Evolutionary conservation across 2,329 filamentous ascomycete genomes (phyloP), one percentile per base, ranked within the genome.

Genomic region (Ophiostoma pallidulum): DNA sequence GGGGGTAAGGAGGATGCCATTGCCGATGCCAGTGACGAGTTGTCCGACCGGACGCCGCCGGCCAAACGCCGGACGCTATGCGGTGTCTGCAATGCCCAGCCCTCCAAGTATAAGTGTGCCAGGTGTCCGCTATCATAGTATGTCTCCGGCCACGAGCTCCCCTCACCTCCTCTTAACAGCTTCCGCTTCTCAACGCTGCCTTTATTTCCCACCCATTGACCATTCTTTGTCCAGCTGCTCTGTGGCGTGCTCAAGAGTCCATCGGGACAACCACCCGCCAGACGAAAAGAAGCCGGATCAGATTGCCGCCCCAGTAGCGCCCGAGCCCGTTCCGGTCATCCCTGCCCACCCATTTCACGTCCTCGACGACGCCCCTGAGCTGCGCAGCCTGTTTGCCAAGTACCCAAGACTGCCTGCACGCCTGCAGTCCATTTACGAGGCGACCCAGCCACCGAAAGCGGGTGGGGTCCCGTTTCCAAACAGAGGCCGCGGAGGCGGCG

Each of bases 81-180:
- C 55, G 69, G 70, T 5, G 65, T 80, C 28, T 83, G 79, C 59
- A 59, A 71, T 24, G 57, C 61, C 29, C 68, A 68, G 4, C 64
- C 70, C 18, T 68, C 68, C 26, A 82, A 78, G 60, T 83, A 83
- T 62, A 82, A 80, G 56, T 83, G 79, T 53, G 67, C 75, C n/a
- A 69, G 69, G 24, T 83, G 79, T 59, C 62, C 68, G 41, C 56
- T 75, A 19, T 72, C 73, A 51, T 82, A 79, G 79, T 82, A 65
- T 58, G 77, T 45, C 12, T 19, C 13, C n/a, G n/a, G n/a, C n/a
- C n/a, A n/a, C n/a, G n/a, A n/a, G 4, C 7, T 32, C 3, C 31
- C 47, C 22, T 33, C 31, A 2, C 5, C 14, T 28, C 39, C 7
- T 28, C 19, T 2, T 10, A 12, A 12, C 4, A 19, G 10, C 14